phyloP scores from a whole-genome alignment of 2,329 filamentous ascomycete genomes.

The Talaromyces amestolkiae region DNA sequence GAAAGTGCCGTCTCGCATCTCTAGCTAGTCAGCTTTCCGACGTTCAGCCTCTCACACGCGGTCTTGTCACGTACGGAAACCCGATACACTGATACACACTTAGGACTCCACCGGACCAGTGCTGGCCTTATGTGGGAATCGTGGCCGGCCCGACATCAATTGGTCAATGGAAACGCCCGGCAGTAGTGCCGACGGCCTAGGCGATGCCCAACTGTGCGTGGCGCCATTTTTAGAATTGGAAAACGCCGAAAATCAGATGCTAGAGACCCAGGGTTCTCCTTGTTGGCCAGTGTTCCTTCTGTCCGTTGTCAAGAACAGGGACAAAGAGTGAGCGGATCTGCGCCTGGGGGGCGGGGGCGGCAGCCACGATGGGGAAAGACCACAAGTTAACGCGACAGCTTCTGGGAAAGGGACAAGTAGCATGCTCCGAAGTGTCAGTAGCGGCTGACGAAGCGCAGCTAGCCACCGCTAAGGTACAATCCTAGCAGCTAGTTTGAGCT shows the following conservation, averaged over 20 bases:
- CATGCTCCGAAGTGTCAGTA: background rate
- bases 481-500: background rate
- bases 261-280: background rate
- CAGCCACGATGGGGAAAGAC: constrained; percentile 11
- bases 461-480: background rate
- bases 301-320: background rate
- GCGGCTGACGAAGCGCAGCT: constrained; percentile 2
- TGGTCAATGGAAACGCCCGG: constrained; percentile 12
- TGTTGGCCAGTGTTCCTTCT: background rate
- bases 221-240: constrained; percentile 8
- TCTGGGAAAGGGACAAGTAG: background rate
- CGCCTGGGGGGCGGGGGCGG: constrained; percentile 2
- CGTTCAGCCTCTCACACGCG: constrained; percentile 13
- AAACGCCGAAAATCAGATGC: background rate
- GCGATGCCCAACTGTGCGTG: background rate
- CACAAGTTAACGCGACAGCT: background rate
- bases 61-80: constrained; percentile 1
- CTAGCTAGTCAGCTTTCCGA: background rate
- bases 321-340: constrained; percentile 13
- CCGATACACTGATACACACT: background rate
- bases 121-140: constrained; percentile 6
- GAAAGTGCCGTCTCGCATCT: constrained; percentile 13
- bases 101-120: background rate
- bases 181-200: constrained; percentile 12
- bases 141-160: background rate